Conservation (phyloP, 345 rosid genomes). For the Linum tenue region DNA sequence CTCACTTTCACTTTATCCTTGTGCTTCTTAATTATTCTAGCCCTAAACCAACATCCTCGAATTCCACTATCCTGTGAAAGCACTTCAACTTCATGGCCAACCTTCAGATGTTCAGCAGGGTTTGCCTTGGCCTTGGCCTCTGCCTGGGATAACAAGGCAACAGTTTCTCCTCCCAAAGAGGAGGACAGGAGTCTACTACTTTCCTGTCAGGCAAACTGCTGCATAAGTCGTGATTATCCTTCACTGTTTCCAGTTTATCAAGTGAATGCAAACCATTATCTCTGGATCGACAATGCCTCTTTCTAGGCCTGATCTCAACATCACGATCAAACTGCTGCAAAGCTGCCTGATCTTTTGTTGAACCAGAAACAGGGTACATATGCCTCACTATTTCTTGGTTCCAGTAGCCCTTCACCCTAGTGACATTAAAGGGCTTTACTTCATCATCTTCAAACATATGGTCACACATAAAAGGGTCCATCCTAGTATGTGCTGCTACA, state of each 20-base stretch:
- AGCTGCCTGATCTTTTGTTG: constrained; percentile 15
- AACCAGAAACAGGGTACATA: constrained; percentile 22
- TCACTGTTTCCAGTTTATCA: constrained; percentile 1
- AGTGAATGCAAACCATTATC: constrained; percentile 14
- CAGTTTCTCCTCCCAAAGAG: constrained; percentile 9
- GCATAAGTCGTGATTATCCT: constrained; percentile 9
- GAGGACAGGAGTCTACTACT: not conserved
- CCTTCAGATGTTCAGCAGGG: constrained; percentile 20
- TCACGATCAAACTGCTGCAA: constrained; percentile 14
- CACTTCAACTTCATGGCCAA: constrained; percentile 64
- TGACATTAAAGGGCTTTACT: constrained; percentile 53
- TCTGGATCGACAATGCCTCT: constrained; percentile 35
- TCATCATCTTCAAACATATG: constrained; percentile 49
- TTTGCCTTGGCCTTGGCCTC: constrained; percentile 12
- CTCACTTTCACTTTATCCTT: constrained; percentile 72
- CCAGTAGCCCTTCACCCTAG: constrained; percentile 72
- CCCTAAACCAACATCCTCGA: constrained; percentile 82
- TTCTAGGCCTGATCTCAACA: constrained; percentile 33
- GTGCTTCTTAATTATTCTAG: constrained; percentile 44
- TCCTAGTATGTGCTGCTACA: constrained; percentile 21
- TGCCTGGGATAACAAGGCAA: constrained; percentile 9
- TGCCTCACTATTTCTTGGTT: constrained; percentile 46
- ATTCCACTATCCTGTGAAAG: constrained; percentile 79
- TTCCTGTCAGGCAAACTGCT: constrained; percentile 14
- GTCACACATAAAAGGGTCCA: constrained; percentile 51